Evolutionary conservation across 2,329 filamentous ascomycete species (phyloP).

Genomic region (Trichoderma sp.): DNA sequence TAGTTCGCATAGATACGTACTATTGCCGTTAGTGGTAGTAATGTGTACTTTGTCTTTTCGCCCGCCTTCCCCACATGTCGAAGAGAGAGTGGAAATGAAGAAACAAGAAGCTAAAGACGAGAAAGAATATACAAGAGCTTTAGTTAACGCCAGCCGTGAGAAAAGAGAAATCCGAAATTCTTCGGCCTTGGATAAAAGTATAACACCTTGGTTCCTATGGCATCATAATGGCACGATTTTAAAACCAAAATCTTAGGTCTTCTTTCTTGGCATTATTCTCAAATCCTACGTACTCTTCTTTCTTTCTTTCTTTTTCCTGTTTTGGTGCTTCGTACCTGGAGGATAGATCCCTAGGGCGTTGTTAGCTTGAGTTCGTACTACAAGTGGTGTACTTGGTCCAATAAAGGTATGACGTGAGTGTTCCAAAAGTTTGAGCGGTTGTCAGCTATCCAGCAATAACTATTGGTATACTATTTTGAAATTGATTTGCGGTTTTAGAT

Average conservation of each 20-base stretch:
- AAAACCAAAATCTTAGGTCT: not conserved
- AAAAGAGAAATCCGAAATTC: not conserved
- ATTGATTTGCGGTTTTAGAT: not conserved
- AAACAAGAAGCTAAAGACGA: not conserved
- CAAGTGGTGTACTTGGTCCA: not conserved
- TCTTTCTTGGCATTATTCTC: not conserved
- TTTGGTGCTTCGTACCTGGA: not conserved
- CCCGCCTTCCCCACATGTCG: conserved; percentile 7
- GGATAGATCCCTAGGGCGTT: not conserved
- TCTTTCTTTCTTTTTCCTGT: not conserved
- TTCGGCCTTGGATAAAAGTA: not conserved
- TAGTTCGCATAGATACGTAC: not conserved
- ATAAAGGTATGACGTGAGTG: conserved; percentile 7
- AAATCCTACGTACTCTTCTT: not conserved
- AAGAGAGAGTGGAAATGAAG: not conserved
- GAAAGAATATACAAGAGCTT: not conserved
- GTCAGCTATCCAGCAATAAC: not conserved
- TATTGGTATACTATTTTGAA: not conserved
- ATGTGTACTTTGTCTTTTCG: not conserved
- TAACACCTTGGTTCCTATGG: not conserved
- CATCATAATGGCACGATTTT: not conserved
- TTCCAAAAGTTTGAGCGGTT: not conserved
- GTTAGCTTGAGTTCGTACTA: not conserved
- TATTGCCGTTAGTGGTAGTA: not conserved
- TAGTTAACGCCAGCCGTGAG: not conserved